Evolutionary conservation across 768 basidiomycete species (phyloP).

Genomic region (Pleurotus sapidus): DNA sequence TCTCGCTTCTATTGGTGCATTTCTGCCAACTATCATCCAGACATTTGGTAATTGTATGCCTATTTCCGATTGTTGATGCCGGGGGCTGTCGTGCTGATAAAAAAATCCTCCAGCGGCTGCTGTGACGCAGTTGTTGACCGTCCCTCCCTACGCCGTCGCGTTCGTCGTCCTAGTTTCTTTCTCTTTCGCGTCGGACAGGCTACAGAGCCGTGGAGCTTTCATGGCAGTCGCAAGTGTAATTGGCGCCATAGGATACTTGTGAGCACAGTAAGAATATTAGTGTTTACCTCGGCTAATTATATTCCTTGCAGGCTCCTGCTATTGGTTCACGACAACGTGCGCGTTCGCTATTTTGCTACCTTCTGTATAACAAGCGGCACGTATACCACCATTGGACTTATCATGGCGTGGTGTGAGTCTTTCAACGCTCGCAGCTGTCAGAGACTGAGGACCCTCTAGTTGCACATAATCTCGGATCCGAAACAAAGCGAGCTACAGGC

Average conservation of each 20-base stretch:
- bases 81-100: too few relatives aligned
- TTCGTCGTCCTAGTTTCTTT: conserved; percentile 56
- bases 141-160: conserved; percentile 77
- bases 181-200: conserved; percentile 62
- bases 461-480: conserved; percentile 75
- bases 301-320: conserved; percentile 45
- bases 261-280: conserved; percentile 14
- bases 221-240: conserved; percentile 42
- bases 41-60: conserved; percentile 69
- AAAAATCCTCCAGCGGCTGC: conserved; percentile 49
- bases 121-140: conserved; percentile 68
- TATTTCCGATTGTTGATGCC: too few relatives aligned
- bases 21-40: conserved; percentile 78
- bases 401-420: conserved; percentile 74
- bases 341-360: conserved; percentile 71
- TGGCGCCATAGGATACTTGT: conserved; percentile 65
- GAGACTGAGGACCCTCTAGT: conserved; percentile 30
- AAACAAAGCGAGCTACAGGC: conserved; percentile 73
- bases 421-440: neutral
- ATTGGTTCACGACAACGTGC: conserved; percentile 46
- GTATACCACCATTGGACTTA: conserved; percentile 71
- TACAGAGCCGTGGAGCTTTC: conserved; percentile 56
- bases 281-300: neutral
- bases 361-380: conserved; percentile 78
- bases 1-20: conserved; percentile 74